Base-by-base conservation (phyloP, 176 grass and related monocot genomes). In the Cenchrus fungigraminus region DNA sequence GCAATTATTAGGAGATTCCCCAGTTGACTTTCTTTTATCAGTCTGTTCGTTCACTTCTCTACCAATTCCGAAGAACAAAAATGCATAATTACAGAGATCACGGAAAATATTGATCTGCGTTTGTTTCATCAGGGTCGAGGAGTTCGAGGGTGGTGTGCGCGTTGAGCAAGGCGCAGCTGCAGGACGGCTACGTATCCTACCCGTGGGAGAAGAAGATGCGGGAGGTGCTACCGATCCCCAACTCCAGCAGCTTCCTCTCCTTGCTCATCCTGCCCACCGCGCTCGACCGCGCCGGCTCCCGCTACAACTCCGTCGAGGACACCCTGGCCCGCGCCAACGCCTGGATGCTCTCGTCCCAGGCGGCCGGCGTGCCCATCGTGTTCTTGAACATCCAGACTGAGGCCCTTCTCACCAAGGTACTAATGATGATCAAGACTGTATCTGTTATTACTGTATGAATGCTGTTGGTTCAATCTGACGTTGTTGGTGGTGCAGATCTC, bases 161-260 rank as follows among this genome's bases (percentile, higher is more conserved):
- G 45, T 74, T 99, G 86, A 91, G 88, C 88, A 92, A 85, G 74
- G 97, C 93, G 43, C 94, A 99, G 54, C 79, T 99, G 59, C 93
- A 91, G 59, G 97, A 99, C 73, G 97, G 97, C 46, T 97, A 99
- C 73, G 94, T 99, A 28, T 52, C 90, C 2, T 99, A 97, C 74
- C 88, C 88, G 52, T 99, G 97, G 97, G 97, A 97, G 79, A 99
- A 94, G 90, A 99, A 97, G 85, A 99, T 91, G 97, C 90, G 83
- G 79, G 91, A 99, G 55, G 70, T 54, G 69, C 90, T 99, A 5
- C 92, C 94, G 11, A 85, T 94, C 20, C 76, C 90, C 53, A 90
- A 79, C 32, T 91, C 92, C 34, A 99, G 94, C 84, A 81, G 86
- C 77, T 92, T 99, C 86, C 92, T 97, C 55, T 97, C 94, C 32